Evolutionary conservation across 2,329 filamentous ascomycete genomes (phyloP), one percentile per base, ranked within the genome.

Genomic region (Fusarium sp.): DNA sequence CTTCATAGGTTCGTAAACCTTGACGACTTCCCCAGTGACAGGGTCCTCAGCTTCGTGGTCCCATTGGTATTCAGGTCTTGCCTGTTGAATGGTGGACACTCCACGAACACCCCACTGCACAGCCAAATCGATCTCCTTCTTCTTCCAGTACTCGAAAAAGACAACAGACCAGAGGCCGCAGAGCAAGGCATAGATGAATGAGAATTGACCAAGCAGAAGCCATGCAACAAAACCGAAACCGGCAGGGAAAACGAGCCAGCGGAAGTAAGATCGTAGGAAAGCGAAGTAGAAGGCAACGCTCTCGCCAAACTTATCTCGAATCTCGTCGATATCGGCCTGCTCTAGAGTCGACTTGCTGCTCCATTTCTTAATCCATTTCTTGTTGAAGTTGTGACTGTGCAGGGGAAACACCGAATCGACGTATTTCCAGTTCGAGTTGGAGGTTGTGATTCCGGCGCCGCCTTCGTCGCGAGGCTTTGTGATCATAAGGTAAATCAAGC

Each of bases 121-220:
- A 11, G 91, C 91, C 10, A 98, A 84, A 76, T 98, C 94, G 3
- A 90, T 85, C 80, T 98, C 94, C 79, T 97, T 93, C 75, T 95
- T 92, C 82, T 97, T 97, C 95, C 95, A 98, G 80, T 92, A 97
- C 78, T 98, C 95, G 60, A 97, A 92, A 77, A 98, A 98, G 49
- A 95, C 83, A 5, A 96, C 90, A 61, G 91, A 91, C 93, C 94
- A 97, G n/a, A 97, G 82, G 34, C 90, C 91, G 77, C 91, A 94
- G 46, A 91, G 85, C 2, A 94, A 79, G 16, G 92, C 93, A 74
- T 97, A 98, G 52, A 94, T 80, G 61, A 90, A 88, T 3, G 94
- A 97, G 81, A 94, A 98, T 61, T 91, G 88, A 11, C 94, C 94
- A 0, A 97, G 84, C n/a, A 97, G 83, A 30, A 94, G 80, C 92